Base-by-base conservation (phyloP, 2,329 filamentous ascomycete genomes). In the Cordyceps cicadae region DNA sequence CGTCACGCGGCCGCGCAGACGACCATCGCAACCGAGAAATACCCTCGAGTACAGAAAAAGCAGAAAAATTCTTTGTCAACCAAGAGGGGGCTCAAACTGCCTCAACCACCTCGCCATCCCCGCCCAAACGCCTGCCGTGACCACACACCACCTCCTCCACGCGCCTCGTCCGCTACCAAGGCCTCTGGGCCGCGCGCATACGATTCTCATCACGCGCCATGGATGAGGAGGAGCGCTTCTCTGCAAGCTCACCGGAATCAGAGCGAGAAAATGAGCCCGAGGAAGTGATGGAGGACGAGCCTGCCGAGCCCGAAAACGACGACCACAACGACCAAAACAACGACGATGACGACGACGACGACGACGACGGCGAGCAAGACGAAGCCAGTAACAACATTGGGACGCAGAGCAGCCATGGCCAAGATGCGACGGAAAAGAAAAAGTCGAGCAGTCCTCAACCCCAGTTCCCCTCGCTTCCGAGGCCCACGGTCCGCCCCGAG, bases 401-500 rank as follows among this genome's bases (percentile, higher is more conserved):
- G 7, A 68, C 70, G 11, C 64, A 67, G 39, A 65, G 64, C 5
- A 64, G 64, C 32, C 65, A 53, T 34, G 62, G 61, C 14, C 63
- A 63, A 39, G 32, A 24, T 34, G 66, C 69, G 7, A 65, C 61
- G n/a, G 32, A 8, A 21, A 55, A 71, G 62, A 71, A 68, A 61
- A 71, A 68, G 61, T 69, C 73, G 3, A 66, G 66, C 58, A 71
- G 69, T 21, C 71, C 71, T 7, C 66, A 62, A 2, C 67, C 68
- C 1, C 60, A 66, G 9, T 56, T 63, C 11, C 56, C 63, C 11
- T 46, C 65, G 29, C 66, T 62, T 1, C 65, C 67, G 67, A 85
- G 83, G 53, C 88, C 87, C 1, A 79, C 77, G 54, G 81, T 92
- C n/a, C 85, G 89, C 0, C 81, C 87, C 12, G 92, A 96, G 69